Base-by-base conservation (phyloP, 140 eudicot species). In the Erigeron philadelphicus region DNA sequence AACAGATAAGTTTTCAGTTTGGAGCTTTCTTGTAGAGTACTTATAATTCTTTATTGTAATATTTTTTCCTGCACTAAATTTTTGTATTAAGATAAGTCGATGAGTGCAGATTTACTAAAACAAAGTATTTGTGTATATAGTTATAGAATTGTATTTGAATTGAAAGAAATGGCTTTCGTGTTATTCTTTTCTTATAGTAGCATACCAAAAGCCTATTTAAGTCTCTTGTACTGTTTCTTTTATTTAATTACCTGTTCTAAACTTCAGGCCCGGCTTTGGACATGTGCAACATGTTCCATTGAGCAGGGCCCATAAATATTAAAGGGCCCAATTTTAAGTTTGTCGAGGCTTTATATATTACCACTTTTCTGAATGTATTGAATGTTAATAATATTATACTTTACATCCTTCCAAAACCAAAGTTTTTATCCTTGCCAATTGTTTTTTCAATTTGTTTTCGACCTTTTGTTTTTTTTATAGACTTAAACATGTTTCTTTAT, bases 81-180 rank as follows among this genome's bases (percentile, higher is more conserved):
- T 70, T 71, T 74, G 76, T 53, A 79, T 58, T 47, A 56, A 49
- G 75, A 59, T 64, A 52, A 64, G 79, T 65, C 47, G 59, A 72
- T 50, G 31, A 75, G 76, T 82, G 83, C 82, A 69, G 69, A 75
- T 79, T 72, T 81, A 73, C 63, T 58, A 66, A 72, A 74, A 82
- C 75, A 63, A 78, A 56, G 10, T 81, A 77, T 80, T 73, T 67
- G 70, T 83, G 87, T 84, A 79, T 81, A 86, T 86, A 86, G 83
- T 64, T 68, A 74, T 47, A 74, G 78, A 72, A 71, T 59, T 80
- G 84, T 78, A 72, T 78, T 76, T 73, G 83, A 55, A 63, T 70
- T 70, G 65, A 72, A 46, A 61, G 79, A 62, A 75, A 80, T 71
- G 72, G 16, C 53, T 58, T 58, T 47, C 40, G 50, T 41, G 74